A percentile compares a stretch with the other conserved stretches of the same genome.
These are phyloP conservation scores for Paraphysoderma sedebokerense DNA, from an alignment of 371 early-diverging fungal genomes.

Conservation along the genomic window DNA sequence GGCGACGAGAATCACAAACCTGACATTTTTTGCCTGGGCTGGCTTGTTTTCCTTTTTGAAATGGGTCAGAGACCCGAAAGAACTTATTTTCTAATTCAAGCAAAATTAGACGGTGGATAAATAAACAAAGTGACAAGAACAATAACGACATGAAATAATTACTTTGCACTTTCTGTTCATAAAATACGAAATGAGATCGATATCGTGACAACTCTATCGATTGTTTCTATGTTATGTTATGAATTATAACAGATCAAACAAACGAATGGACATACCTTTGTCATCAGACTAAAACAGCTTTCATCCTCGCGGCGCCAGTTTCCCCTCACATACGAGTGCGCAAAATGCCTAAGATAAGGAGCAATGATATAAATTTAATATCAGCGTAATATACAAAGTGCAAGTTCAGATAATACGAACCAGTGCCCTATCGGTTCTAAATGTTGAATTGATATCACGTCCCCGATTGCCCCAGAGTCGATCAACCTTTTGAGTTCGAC, in stretches of 20 bases:
- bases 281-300: conserved; percentile 29
- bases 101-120: no score
- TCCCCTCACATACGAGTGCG: conserved; percentile 29
- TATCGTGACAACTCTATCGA: conserved; percentile 10
- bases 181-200: conserved; percentile 11
- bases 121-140: no score
- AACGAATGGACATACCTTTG: conserved; percentile 29
- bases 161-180: conserved; percentile 10
- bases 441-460: conserved; percentile 31
- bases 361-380: no score
- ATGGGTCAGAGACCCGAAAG: conserved; percentile 31
- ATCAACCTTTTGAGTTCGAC: conserved; percentile 22
- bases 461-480: conserved; percentile 21
- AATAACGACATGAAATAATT: no score
- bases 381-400: no score
- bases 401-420: no score
- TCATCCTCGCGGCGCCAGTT: conserved; percentile 29
- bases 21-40: conserved; percentile 21
- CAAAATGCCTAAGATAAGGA: no score
- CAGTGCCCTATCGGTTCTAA: conserved; percentile 33
- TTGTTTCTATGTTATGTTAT: no score
- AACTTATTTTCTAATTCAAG: conserved; percentile 13
- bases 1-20: conserved; percentile 3
- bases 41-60: conserved; percentile 31
- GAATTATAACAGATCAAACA: no score